These are phyloP conservation scores for Magnusiomyces ingens DNA, from an alignment of 1,139 yeast species.

Conservation along the genomic window DNA sequence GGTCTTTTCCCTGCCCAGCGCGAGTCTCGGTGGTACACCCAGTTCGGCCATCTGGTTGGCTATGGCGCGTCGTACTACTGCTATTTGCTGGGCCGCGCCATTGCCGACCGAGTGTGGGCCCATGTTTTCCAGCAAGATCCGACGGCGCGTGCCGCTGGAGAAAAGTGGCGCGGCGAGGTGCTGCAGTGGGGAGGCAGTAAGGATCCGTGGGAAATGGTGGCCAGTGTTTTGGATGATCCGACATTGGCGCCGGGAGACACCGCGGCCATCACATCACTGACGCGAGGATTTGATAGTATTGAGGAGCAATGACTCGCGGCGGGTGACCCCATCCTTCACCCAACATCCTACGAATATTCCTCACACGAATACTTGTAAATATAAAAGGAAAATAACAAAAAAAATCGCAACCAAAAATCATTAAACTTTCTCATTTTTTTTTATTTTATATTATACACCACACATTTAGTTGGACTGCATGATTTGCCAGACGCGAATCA, in stretches of 20 bases:
- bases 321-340: not conserved
- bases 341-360: not conserved
- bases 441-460: conserved; percentile 9
- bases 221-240: conserved; percentile 65
- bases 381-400: not conserved
- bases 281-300: conserved; percentile 34
- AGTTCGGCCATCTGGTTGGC: conserved; percentile 86
- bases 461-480: conserved; percentile 69
- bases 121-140: conserved; percentile 60
- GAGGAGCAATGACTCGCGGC: no score
- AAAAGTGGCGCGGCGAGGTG: conserved; percentile 59
- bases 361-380: conserved; percentile 1
- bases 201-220: conserved; percentile 83
- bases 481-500: conserved; percentile 99
- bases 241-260: conserved; percentile 60
- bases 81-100: conserved; percentile 84
- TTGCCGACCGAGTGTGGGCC: conserved; percentile 81
- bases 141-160: conserved; percentile 65
- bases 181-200: conserved; percentile 91
- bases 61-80: conserved; percentile 95
- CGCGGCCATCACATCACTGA: conserved; percentile 52
- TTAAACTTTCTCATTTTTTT: conserved; percentile 1
- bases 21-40: conserved; percentile 85
- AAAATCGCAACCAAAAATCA: not conserved
- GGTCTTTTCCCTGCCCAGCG: conserved; percentile 33